These are phyloP conservation scores for Sicyos baderoa DNA, from an alignment of 306 rosid species.

Conservation along the genomic window DNA sequence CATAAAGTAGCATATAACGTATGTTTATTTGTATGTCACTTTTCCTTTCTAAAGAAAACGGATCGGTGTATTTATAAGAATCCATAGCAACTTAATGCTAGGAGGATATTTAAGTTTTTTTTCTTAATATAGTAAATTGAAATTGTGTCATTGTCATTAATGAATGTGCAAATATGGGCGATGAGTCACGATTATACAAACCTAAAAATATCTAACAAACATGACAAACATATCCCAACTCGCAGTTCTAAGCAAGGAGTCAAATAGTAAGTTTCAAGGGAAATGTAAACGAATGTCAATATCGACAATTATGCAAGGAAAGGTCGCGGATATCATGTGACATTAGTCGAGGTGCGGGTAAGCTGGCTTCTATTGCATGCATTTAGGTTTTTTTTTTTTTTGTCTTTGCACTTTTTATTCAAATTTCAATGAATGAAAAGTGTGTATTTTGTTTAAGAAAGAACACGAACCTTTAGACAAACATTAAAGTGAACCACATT, in stretches of 20 bases:
- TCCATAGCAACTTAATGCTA: conserved; percentile 11
- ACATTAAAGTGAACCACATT: not conserved
- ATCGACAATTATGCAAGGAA: not conserved
- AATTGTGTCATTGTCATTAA: not conserved
- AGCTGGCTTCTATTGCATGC: not conserved
- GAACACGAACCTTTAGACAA: not conserved
- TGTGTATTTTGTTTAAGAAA: not conserved
- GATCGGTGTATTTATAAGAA: not conserved
- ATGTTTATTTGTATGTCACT: not conserved
- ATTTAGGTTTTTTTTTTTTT: not conserved
- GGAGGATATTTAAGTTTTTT: conserved; percentile 4
- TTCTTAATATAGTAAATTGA: not conserved
- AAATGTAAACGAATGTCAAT: not conserved
- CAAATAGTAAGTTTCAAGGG: not conserved
- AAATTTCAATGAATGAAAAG: not conserved
- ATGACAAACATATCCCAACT: conserved; percentile 1
- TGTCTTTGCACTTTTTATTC: not conserved
- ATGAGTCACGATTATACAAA: not conserved
- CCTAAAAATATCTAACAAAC: not conserved
- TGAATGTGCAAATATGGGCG: not conserved
- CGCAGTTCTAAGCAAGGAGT: conserved; percentile 7
- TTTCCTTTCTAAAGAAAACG: not conserved
- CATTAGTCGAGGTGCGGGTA: too few relatives aligned
- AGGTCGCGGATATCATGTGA: not conserved
- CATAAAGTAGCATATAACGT: not conserved